phyloP scores from a whole-genome alignment of 2,329 filamentous ascomycete genomes.

The Aaosphaeria pasadenensis region DNA sequence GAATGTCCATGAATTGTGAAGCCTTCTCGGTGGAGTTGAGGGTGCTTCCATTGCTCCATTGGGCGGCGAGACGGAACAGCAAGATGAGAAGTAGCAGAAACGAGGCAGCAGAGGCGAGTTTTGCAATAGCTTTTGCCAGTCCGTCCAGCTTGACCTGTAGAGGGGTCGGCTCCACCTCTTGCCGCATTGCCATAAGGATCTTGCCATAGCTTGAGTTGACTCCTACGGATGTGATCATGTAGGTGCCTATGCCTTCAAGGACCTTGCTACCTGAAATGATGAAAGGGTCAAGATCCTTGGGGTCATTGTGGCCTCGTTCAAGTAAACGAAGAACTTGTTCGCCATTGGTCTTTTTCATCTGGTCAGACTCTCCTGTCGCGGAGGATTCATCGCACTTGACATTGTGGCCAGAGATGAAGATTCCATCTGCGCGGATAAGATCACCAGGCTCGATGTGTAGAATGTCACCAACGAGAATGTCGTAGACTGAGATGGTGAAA shows the following conservation, averaged over 20 bases:
- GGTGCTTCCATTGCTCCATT: conserved; percentile 22
- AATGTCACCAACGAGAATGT: conserved; percentile 66
- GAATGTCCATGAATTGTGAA: conserved; percentile 36
- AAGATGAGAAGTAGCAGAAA: conserved; percentile 37
- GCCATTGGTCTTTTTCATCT: conserved; percentile 61
- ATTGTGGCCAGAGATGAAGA: conserved; percentile 62
- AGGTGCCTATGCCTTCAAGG: conserved; percentile 48
- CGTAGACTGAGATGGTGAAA: conserved; percentile 50
- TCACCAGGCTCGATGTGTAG: conserved; percentile 66
- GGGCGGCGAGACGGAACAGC: conserved; percentile 35
- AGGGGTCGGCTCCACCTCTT: conserved; percentile 51
- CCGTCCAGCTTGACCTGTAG: conserved; percentile 53
- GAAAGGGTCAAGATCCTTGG: conserved; percentile 62
- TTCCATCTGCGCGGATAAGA: conserved; percentile 64
- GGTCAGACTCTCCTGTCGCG: conserved; percentile 68
- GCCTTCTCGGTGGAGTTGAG: conserved; percentile 28
- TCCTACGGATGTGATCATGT: conserved; percentile 53
- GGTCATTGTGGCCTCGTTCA: conserved; percentile 47
- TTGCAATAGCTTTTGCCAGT: conserved; percentile 51
- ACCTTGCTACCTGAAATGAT: conserved; percentile 56
- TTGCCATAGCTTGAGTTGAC: conserved; percentile 55
- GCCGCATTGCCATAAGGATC: conserved; percentile 54
- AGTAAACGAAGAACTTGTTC: conserved; percentile 57
- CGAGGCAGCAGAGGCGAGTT: conserved; percentile 43
- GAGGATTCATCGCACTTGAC: conserved; percentile 70